A percentile compares a stretch with the other conserved stretches of the same genome.
These are phyloP conservation scores for Phyllosticta citriasiana DNA, from an alignment of 2,329 filamentous ascomycete species.

Conservation along the genomic window DNA sequence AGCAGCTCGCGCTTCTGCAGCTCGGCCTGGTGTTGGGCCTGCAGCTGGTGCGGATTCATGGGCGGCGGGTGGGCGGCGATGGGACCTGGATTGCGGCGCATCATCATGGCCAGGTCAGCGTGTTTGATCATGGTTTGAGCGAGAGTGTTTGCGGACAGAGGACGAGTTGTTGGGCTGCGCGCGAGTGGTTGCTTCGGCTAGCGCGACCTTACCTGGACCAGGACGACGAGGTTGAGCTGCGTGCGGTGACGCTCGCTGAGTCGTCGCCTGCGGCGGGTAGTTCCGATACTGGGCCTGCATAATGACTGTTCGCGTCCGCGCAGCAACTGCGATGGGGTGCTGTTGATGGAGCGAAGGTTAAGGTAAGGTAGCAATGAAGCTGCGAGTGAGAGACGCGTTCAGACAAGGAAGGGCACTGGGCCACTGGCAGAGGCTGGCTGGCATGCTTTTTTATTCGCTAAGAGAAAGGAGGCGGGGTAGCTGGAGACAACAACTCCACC, in stretches of 20 bases:
- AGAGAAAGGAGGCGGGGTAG: conserved; percentile 2
- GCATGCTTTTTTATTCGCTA: conserved; percentile 9
- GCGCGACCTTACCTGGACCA: conserved; percentile 27
- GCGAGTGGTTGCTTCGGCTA: conserved; percentile 14
- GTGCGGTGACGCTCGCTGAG: conserved; percentile 23
- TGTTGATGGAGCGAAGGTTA: not conserved
- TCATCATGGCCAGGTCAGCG: conserved; percentile 38
- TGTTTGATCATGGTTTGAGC: conserved; percentile 33
- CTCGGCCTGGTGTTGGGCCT: conserved; percentile 35
- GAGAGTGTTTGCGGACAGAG: conserved; percentile 12
- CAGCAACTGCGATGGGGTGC: conserved; percentile 15
- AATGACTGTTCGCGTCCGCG: conserved; percentile 12
- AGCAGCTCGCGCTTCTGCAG: conserved; percentile 53
- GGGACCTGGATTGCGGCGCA: conserved; percentile 33
- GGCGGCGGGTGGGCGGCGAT: conserved; percentile 23
- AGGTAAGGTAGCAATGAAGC: not conserved
- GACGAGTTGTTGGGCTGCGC: conserved; percentile 9
- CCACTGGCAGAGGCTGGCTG: not conserved
- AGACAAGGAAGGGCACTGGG: not conserved
- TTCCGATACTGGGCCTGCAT: conserved; percentile 39
- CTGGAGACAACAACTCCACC: not conserved
- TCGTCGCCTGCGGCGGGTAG: conserved; percentile 31
- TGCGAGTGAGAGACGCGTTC: conserved; percentile 4
- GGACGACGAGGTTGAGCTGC: conserved; percentile 21
- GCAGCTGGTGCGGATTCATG: conserved; percentile 33